Evolutionary conservation across 2,329 filamentous ascomycete genomes (phyloP), one percentile per base, ranked within the genome.

Genomic region (Fusarium nematophilum): DNA sequence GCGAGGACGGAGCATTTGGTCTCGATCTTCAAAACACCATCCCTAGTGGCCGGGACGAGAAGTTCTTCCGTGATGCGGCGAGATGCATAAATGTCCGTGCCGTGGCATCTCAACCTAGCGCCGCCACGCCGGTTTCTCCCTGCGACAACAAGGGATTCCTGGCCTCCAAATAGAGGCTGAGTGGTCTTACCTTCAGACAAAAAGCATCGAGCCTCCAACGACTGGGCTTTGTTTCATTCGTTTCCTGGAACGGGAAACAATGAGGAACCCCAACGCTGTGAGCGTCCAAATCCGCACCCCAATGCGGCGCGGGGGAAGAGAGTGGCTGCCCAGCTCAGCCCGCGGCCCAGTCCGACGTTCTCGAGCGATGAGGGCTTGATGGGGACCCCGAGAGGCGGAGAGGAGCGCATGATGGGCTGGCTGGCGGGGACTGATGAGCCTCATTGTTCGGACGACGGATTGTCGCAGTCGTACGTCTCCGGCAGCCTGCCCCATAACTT

Each of bases 301-400:
- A 17, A 36, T 34, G 34, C 44, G 38, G 43, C 14, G 37, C 26
- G n/a, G n/a, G n/a, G n/a, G n/a, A 33, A 44, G 31, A 25, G 21
- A 49, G 34, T 30, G 45, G 15, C 27, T 36, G 13, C 30, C 50
- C 27, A 49, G 34, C 40, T 34, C 46, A 30, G 29, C 43, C 40
- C 31, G 44, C 31, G 36, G 53, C 31, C 26, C 14, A 38, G 50
- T 29, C 43, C 54, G 47, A 54, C 43, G 51, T 61, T 64, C 39
- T 64, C 46, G 46, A 64, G 51, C 39, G 29, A 33, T 27, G 55
- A 48, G 59, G 57, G n/a, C 57, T 61, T 61, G 46, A 52, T 51
- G 45, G 56, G 25, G 54, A 55, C 44, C 27, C 47, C 31, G 34
- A 43, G 17, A 38, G 44, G 51, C 33, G 26, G 55, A 40, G 55